These are phyloP conservation scores for Nicotiana tabacum DNA, from an alignment of 257 asterid species.

Conservation along the genomic window DNA sequence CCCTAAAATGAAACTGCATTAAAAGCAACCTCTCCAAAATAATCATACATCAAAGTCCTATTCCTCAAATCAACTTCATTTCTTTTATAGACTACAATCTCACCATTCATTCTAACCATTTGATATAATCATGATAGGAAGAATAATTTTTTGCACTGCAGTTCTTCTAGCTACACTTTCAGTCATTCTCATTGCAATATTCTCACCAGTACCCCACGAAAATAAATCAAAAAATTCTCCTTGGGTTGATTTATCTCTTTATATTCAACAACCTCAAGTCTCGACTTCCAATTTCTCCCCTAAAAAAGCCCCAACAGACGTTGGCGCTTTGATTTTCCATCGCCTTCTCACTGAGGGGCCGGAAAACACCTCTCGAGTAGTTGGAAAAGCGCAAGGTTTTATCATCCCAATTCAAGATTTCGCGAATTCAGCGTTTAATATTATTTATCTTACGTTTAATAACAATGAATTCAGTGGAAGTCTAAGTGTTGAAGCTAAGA, in stretches of 20 bases:
- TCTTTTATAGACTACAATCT: neutral
- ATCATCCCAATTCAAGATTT: constrained; percentile 66
- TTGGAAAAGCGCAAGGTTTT: constrained; percentile 77
- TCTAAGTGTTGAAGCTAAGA: constrained; percentile 54
- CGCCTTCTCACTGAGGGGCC: constrained; percentile 66
- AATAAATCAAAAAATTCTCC: constrained; percentile 20
- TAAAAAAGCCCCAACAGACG: constrained; percentile 23
- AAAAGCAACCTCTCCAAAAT: constrained; percentile 20
- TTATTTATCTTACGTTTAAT: constrained; percentile 66
- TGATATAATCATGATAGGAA: constrained; percentile 37
- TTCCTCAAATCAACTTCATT: neutral
- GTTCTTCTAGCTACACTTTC: constrained; percentile 59
- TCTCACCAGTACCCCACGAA: constrained; percentile 59
- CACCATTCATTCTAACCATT: neutral
- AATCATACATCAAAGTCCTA: constrained; percentile 16
- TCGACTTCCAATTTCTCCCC: constrained; percentile 15
- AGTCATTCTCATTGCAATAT: constrained; percentile 58
- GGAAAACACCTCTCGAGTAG: constrained; percentile 48
- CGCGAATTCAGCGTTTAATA: constrained; percentile 60
- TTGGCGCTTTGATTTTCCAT: constrained; percentile 60
- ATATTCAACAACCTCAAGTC: constrained; percentile 57
- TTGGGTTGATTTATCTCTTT: constrained; percentile 42
- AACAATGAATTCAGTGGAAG: constrained; percentile 51
- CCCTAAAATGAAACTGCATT: constrained; percentile 27
- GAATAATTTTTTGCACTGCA: constrained; percentile 58